Base-by-base conservation (phyloP, 192 early-diverging fungal genomes). In the Coemansia sp. region DNA sequence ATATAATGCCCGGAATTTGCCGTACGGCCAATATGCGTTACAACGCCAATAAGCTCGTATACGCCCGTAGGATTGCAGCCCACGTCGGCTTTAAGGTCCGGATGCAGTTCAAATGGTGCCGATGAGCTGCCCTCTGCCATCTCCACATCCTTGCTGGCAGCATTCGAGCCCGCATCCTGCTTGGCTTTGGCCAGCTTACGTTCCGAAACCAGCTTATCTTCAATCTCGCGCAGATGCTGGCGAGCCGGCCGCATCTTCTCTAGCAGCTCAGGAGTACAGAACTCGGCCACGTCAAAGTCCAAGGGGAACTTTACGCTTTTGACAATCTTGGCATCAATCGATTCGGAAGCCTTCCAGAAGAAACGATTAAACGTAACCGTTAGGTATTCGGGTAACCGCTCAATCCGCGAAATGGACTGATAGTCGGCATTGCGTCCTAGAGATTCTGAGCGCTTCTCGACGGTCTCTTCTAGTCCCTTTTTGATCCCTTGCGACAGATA, bases 1-100 rank as follows among this genome's bases (percentile, higher is more conserved):
- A 98, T 96, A 47, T 97, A 97, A 68, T 90, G 90, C 45, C 94
- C 94, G 30, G 92, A 94, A 64, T 97, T 93, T 31, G 92, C 89
- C 5, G 88, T 86, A 13, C 94, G 85, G n/a, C 96, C 96, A 40
- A 89, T 83, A 65, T 99, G 96, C 11, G 96, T 99, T 37, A 99
- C 79, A 2, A 98, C 92, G 41, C 92, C 92, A 39, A 90, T 81
- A 4, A 99, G 68, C 46, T 99, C 96, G 65, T 99, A 99, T 48
- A 89, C 74, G 14, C 94, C 96, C 37, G 87, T 88, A 3, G 88
- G 84, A 53, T 94, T 96, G 47, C 83, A 83, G 0, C 95, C 95
- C 13, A 81, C 69, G 73, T 97, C 95, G 26, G 84, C 77, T 18
- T 79, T 79, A 30, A 99, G 68, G 26, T 84, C 87, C 21, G 83